A percentile compares a stretch with the other conserved stretches of the same genome.
Conservation (phyloP, 192 early-diverging fungal species). For the Obelidium mucronatum region DNA sequence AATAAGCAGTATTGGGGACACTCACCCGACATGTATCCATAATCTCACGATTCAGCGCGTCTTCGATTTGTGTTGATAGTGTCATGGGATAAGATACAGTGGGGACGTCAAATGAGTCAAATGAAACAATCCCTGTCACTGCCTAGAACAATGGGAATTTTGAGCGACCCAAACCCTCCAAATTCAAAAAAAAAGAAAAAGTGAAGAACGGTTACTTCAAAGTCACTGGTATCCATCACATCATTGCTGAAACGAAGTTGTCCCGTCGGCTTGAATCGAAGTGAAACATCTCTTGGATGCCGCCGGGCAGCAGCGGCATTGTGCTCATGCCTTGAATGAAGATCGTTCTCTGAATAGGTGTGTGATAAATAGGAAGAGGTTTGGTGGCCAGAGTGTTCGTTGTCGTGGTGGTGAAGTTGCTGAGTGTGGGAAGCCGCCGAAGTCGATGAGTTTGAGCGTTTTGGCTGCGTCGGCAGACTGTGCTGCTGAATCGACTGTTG, state of each 20-base stretch:
- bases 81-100: neutral
- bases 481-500: too few species aligned
- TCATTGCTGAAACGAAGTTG: constrained; percentile 5
- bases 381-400: too few species aligned
- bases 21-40: neutral
- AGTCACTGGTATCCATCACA: neutral
- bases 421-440: too few species aligned
- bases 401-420: too few species aligned
- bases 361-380: too few species aligned
- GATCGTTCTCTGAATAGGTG: too few species aligned
- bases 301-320: too few species aligned
- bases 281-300: neutral
- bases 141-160: constrained; percentile 9
- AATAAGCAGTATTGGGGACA: too few species aligned
- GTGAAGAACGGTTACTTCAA: neutral
- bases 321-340: too few species aligned
- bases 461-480: too few species aligned
- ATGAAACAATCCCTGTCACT: neutral
- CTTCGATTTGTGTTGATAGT: neutral
- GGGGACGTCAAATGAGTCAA: constrained; percentile 3
- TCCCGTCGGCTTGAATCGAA: constrained; percentile 8
- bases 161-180: neutral
- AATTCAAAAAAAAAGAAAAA: neutral
- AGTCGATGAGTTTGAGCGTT: too few species aligned
- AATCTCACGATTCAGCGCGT: neutral